phyloP scores from a whole-genome alignment of 371 early-diverging fungal species.

The Apophysomyces trapeziformis region DNA sequence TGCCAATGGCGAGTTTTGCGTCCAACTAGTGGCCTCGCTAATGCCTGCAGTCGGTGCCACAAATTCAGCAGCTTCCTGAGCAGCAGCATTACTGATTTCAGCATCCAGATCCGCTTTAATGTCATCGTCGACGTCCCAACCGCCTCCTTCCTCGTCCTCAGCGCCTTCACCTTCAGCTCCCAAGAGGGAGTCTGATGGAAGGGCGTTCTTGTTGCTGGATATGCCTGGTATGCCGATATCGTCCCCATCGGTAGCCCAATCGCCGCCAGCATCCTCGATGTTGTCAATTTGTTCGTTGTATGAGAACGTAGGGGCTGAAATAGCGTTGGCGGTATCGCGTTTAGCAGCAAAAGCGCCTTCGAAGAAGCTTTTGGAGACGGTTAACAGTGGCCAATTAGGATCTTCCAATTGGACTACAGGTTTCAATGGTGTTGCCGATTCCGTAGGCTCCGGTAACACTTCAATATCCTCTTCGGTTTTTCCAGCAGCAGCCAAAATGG shows the following conservation, averaged over 20 bases:
- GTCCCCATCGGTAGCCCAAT: constrained; percentile 76
- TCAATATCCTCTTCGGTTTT: constrained; percentile 69
- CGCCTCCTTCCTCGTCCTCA: constrained; percentile 54
- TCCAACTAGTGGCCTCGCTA: constrained; percentile 73
- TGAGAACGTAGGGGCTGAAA: constrained; percentile 46
- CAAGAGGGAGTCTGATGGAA: constrained; percentile 23
- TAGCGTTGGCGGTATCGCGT: constrained; percentile 30
- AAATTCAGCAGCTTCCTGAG: constrained; percentile 66
- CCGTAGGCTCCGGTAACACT: constrained; percentile 40
- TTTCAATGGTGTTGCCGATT: constrained; percentile 62
- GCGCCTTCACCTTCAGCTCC: constrained; percentile 51
- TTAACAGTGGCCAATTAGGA: constrained; percentile 87
- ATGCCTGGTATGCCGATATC: constrained; percentile 37
- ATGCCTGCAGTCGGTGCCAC: constrained; percentile 77
- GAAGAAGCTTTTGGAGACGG: constrained; percentile 72
- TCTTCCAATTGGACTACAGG: constrained; percentile 74
- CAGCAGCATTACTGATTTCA: constrained; percentile 65
- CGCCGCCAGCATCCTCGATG: constrained; percentile 63
- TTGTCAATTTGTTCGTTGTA: constrained; percentile 55
- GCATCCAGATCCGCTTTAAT: constrained; percentile 64
- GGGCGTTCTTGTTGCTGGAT: constrained; percentile 9
- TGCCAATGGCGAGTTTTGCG: constrained; percentile 81
- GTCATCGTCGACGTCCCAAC: constrained; percentile 68
- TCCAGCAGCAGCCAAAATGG: constrained; percentile 75
- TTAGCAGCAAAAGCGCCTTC: constrained; percentile 61